A percentile compares a stretch with the other conserved stretches of the same genome.
Evolutionary conservation across 2,329 filamentous ascomycete genomes (phyloP).

Genomic region (Fusarium duplospermum): DNA sequence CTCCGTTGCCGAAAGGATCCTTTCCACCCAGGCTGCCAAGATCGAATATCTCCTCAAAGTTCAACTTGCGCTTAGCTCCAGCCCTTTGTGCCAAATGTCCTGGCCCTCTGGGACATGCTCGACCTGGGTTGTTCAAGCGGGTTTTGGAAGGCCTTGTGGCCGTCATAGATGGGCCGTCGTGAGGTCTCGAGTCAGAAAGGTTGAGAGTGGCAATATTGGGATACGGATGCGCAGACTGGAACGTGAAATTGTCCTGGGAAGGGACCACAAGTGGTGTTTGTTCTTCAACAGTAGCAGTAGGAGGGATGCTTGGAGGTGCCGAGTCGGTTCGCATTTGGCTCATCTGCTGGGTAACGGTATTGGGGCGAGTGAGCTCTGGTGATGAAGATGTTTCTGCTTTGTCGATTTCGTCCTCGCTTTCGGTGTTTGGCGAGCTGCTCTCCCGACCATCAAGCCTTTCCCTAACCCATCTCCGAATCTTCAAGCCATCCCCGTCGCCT

Average conservation of each 20-base stretch:
- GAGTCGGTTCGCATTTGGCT: constrained; percentile 43
- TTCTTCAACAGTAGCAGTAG: constrained; percentile 44
- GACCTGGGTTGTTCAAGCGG: constrained; percentile 42
- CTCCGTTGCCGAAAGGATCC: constrained; percentile 64
- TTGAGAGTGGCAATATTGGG: constrained; percentile 71
- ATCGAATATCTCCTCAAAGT: constrained; percentile 81
- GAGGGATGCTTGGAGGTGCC: constrained; percentile 40
- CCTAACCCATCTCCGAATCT: constrained; percentile 72
- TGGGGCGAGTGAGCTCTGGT: constrained; percentile 65
- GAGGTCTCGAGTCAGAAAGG: constrained; percentile 63
- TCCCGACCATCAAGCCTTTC: constrained; percentile 76
- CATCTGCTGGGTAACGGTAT: constrained; percentile 52
- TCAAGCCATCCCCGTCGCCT: constrained; percentile 80
- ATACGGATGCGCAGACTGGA: constrained; percentile 72
- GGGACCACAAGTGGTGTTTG: constrained; percentile 61
- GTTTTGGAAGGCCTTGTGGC: constrained; percentile 45
- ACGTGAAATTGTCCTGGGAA: constrained; percentile 73
- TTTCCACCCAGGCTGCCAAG: constrained; percentile 70
- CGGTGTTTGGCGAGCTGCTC: constrained; percentile 62
- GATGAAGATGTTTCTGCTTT: constrained; percentile 71
- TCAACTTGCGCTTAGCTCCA: constrained; percentile 78
- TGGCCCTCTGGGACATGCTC: constrained; percentile 43
- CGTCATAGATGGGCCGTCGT: constrained; percentile 49
- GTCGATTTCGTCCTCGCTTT: constrained; percentile 77
- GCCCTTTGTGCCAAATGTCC: constrained; percentile 70